Evolutionary conservation across 345 rosid genomes (phyloP), one percentile per base, ranked within the genome.

Genomic region (Trapa bicornis): DNA sequence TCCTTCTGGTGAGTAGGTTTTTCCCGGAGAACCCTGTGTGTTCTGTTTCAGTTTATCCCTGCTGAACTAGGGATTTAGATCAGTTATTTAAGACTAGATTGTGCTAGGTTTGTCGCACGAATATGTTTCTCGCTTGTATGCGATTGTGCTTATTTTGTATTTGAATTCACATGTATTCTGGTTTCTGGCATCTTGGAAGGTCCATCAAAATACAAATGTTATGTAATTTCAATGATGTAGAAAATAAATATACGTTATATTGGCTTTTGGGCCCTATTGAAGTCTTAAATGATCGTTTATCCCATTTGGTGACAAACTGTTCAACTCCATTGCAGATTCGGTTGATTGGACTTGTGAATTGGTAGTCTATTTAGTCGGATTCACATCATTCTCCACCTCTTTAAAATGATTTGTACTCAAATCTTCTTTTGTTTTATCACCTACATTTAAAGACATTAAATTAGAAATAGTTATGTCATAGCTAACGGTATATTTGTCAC

Each of bases 141-240:
- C 1, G 4, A 4, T 6, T 16, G 3, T 29, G 37, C 33, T 9
- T 58, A 35, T 12, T 10, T 11, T 29, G 33, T 68, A 37, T 8
- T 16, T 67, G 1, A 39, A 15, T 11, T 35, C 22, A 33, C 11
- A 47, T 67, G 48, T 14, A 16, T 14, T 45, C 41, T 29, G 54
- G 52, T 10, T 16, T 52, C 12, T 42, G 53, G 11, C 29, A 22
- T 22, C 29, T 22, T 37, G 80, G 86, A n/a, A 86, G 96, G 79
- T 85, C 91, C 4, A 75, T 85, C 36, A 84, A 83, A 72, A 80
- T 87, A 32, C 93, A 87, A 68, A 74, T 80, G 33, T 70, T 91
- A 62, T 95, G 96, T 74, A 87, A 85, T 82, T 89, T 91, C 76
- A 80, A 84, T 69, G 92, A 87, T 69, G 93, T 81, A 32, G 92